A percentile compares a stretch with the other conserved stretches of the same genome.
Conservation (phyloP, 108 stramenopile species). For the Nitzschia putrida region DNA sequence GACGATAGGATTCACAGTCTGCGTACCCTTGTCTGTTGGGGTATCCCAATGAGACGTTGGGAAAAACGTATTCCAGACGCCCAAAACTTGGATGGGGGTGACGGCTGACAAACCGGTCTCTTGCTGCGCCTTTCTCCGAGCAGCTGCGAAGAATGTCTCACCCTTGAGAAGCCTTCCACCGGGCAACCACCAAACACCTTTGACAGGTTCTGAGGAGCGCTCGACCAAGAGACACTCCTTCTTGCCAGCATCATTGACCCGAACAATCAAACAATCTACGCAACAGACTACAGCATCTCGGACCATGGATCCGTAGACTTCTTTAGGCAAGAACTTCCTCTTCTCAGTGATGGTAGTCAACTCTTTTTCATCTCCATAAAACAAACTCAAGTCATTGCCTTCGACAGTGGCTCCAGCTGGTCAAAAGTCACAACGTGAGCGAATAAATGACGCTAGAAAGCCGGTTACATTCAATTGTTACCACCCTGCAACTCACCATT, state of each 20-base stretch:
- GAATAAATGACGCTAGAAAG: neutral
- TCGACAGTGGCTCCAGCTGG: slow-evolving; percentile 56
- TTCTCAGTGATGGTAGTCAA: slow-evolving; percentile 53
- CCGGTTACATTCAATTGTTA: neutral
- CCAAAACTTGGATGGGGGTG: slow-evolving; percentile 60
- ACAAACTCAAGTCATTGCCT: slow-evolving; percentile 61
- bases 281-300: slow-evolving; percentile 59
- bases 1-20: slow-evolving; percentile 72
- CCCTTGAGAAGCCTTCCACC: slow-evolving; percentile 73
- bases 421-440: neutral
- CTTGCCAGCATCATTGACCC: slow-evolving; percentile 22
- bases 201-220: slow-evolving; percentile 61
- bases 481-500: slow-evolving; percentile 16
- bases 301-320: slow-evolving; percentile 62
- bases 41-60: slow-evolving; percentile 61
- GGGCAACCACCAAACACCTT: slow-evolving; percentile 79
- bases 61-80: slow-evolving; percentile 67
- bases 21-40: slow-evolving; percentile 56
- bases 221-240: slow-evolving; percentile 64
- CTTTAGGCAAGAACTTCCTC: slow-evolving; percentile 51
- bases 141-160: slow-evolving; percentile 75
- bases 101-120: slow-evolving; percentile 61
- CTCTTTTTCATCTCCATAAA: slow-evolving; percentile 49
- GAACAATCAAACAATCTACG: slow-evolving; percentile 62
- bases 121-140: slow-evolving; percentile 58